A percentile compares a stretch with the other conserved stretches of the same genome.
phyloP scores from a whole-genome alignment of 2,329 filamentous ascomycete genomes.

The Colletotrichum sublineola region DNA sequence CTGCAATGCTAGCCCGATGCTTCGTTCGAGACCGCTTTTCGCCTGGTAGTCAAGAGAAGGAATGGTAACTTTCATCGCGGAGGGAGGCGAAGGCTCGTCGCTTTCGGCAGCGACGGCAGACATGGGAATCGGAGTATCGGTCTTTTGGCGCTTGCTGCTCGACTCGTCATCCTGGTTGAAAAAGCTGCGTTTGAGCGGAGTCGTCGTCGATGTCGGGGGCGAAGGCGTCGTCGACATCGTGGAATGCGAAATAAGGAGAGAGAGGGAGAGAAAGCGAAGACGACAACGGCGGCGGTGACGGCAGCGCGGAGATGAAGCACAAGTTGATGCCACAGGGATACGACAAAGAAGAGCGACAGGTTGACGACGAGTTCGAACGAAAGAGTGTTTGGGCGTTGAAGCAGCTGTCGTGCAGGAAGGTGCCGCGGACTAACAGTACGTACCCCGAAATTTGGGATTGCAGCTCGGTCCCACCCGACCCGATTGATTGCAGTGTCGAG shows the following conservation, averaged over 20 bases:
- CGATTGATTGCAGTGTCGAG: not conserved
- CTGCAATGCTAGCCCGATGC: constrained; percentile 67
- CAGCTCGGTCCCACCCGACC: not conserved
- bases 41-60: constrained; percentile 51
- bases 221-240: constrained; percentile 26
- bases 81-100: not conserved
- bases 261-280: not conserved
- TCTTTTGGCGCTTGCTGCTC: constrained; percentile 30
- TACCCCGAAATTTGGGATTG: not conserved
- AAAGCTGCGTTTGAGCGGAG: constrained; percentile 26
- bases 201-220: constrained; percentile 15
- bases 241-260: not conserved
- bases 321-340: not conserved
- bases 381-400: not conserved
- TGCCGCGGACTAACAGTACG: not conserved
- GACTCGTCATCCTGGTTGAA: constrained; percentile 15
- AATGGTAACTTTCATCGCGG: constrained; percentile 31
- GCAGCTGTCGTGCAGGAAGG: constrained; percentile 5
- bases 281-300: too few species aligned
- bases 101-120: not conserved
- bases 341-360: not conserved
- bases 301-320: too few species aligned
- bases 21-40: constrained; percentile 64
- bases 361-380: not conserved
- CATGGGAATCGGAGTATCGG: not conserved